phyloP scores from a whole-genome alignment of 805 yeast species.

The Kuraishia floccosa region DNA sequence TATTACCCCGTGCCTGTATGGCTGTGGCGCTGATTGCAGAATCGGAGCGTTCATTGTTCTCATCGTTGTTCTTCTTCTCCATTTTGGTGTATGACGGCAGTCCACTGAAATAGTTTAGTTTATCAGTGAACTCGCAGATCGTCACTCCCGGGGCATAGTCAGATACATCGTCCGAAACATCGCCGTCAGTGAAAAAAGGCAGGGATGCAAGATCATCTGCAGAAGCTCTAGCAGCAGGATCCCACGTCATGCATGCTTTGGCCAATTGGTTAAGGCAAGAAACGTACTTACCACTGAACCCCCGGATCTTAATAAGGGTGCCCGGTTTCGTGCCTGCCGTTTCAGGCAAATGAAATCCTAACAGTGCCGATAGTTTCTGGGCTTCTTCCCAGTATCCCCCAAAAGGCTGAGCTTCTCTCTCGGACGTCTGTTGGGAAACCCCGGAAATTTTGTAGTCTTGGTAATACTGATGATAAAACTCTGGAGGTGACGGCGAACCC shows the following conservation, averaged over 20 bases:
- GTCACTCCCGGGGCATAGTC: too few relatives aligned
- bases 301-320: too few relatives aligned
- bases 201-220: background rate
- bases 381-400: constrained; percentile 77
- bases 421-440: constrained; percentile 11
- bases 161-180: too few relatives aligned
- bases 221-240: constrained; percentile 52
- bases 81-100: too few relatives aligned
- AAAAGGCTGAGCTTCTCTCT: constrained; percentile 33
- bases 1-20: too few relatives aligned
- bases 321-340: too few relatives aligned
- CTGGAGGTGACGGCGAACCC: constrained; percentile 52
- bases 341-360: constrained; percentile 51
- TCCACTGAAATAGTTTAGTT: too few relatives aligned
- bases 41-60: too few relatives aligned
- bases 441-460: constrained; percentile 8
- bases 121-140: too few relatives aligned
- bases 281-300: too few relatives aligned
- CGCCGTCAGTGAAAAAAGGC: background rate
- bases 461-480: constrained; percentile 4
- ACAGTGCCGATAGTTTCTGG: constrained; percentile 29
- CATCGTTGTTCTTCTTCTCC: too few relatives aligned
- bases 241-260: constrained; percentile 57
- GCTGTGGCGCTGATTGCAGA: too few relatives aligned
- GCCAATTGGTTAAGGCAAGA: constrained; percentile 32